Evolutionary conservation across 345 rosid genomes (phyloP), one percentile per base, ranked within the genome.

Genomic region (Odontarrhena argentea): DNA sequence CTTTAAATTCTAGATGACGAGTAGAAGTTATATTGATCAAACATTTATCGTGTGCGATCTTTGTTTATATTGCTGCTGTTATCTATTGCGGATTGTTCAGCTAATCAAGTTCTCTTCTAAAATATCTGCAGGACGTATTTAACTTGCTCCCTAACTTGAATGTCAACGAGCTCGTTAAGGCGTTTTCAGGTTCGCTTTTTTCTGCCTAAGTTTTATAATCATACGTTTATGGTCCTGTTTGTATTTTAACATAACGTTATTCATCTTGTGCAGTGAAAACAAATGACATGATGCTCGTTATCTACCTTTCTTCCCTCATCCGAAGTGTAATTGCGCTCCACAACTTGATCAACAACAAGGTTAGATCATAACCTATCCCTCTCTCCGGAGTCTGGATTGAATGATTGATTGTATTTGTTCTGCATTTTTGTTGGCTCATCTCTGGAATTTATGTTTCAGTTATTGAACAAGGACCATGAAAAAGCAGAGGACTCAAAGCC

Each of bases 341-440:
- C 73, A 86, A 82, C 73, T 80, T 86, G 91, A 92, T 92, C 81
- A 89, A 80, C 76, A 86, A 92, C 79, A 92, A 92, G 93, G 98
- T 89, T 36, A 36, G 69, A 70, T 8, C 3, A 66, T 30, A 49
- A 15, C 40, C 41, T 14, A 9, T 42, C 35, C 35, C 48, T 62
- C 43, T 28, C 4, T 15, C 6, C 53, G 9, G 32, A 3, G 26
- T 40, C 22, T 18, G 22, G 22, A 18, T 18, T 18, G 22, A 18
- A 18, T 18, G 49, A 52, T 43, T 47, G 22, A 57, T 26, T 60
- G 44, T 40, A 49, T 40, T 40, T 36, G 3, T 7, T 48, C 6
- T 57, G 46, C 28, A 48, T 13, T 68, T 46, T 58, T 49, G 30
- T 53, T 46, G 26, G 22, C 32, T 68, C 5, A 68, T 40, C 35